These are phyloP conservation scores for Cordyceps sp. DNA, from an alignment of 2,329 filamentous ascomycete genomes.

Conservation along the genomic window DNA sequence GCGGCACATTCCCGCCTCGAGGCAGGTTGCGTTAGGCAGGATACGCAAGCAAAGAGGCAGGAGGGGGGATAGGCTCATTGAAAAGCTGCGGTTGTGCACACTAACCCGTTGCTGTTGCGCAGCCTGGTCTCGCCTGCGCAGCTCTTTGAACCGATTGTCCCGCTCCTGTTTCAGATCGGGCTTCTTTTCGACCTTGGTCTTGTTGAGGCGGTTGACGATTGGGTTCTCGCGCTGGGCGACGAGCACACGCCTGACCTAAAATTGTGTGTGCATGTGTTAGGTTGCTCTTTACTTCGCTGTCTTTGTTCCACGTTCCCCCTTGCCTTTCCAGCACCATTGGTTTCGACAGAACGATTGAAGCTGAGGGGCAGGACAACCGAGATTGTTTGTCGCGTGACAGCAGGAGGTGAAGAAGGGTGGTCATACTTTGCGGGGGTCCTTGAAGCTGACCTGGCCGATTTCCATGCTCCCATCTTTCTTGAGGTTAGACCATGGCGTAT, in stretches of 20 bases:
- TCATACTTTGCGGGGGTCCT: conserved; percentile 56
- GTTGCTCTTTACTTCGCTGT: too few species aligned
- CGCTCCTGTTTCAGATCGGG: conserved; percentile 72
- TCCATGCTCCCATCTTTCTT: conserved; percentile 95
- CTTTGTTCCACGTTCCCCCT: too few species aligned
- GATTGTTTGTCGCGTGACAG: background rate
- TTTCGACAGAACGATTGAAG: too few species aligned
- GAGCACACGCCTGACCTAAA: conserved; percentile 61
- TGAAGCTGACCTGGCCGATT: conserved; percentile 85
- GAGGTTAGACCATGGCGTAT: conserved; percentile 94
- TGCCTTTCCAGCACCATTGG: too few species aligned
- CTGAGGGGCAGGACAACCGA: too few species aligned
- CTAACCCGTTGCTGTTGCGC: conserved; percentile 43
- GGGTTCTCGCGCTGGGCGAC: conserved; percentile 70
- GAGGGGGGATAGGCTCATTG: too few species aligned
- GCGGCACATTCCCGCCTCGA: too few species aligned
- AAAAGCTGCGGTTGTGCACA: background rate
- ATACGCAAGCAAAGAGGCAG: background rate
- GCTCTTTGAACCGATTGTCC: conserved; percentile 55
- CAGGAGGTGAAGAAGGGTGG: conserved; percentile 6
- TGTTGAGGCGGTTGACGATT: conserved; percentile 95
- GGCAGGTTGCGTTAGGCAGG: background rate
- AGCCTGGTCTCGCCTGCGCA: conserved; percentile 56
- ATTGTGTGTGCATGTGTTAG: too few species aligned
- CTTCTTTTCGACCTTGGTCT: conserved; percentile 79